phyloP scores from a whole-genome alignment of 2,329 filamentous ascomycete genomes.

The Microdochium nivale region DNA sequence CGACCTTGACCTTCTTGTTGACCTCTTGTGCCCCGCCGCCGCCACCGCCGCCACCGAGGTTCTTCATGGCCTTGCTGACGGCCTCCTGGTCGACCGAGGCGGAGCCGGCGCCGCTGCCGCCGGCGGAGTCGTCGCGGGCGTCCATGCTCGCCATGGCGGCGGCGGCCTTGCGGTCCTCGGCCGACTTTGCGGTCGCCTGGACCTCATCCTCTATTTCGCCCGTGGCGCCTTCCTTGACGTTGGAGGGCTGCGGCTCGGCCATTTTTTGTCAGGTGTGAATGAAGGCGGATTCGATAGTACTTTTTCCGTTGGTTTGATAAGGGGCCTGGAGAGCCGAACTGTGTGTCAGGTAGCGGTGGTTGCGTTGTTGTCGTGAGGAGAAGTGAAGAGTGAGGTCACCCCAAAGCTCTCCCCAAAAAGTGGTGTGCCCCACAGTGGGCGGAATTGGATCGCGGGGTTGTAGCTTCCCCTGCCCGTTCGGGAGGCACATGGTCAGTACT shows the following conservation, averaged over 20 bases:
- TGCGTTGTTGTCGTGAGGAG: not conserved
- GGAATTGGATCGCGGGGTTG: slow-evolving; percentile 1
- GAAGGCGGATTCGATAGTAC: no score
- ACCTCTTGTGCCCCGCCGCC: slow-evolving; percentile 31
- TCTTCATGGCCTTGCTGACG: slow-evolving; percentile 63
- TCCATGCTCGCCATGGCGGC: slow-evolving; percentile 66
- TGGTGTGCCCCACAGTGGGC: not conserved
- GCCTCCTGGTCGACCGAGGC: slow-evolving; percentile 62
- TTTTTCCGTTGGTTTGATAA: no score
- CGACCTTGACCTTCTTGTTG: slow-evolving; percentile 62
- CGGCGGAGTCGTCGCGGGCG: slow-evolving; percentile 34
- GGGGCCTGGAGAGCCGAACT: not conserved
- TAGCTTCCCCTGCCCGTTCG: not conserved
- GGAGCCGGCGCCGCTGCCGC: slow-evolving; percentile 34
- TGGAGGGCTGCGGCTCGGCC: slow-evolving; percentile 52
- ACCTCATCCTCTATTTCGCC: slow-evolving; percentile 50
- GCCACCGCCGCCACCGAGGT: slow-evolving; percentile 32
- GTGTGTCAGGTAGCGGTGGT: not conserved
- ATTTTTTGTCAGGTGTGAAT: no score
- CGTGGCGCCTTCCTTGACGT: slow-evolving; percentile 50
- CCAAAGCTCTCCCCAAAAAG: no score
- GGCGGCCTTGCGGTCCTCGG: slow-evolving; percentile 70
- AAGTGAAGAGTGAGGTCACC: not conserved
- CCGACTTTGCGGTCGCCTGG: slow-evolving; percentile 46
- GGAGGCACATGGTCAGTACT: not conserved